Evolutionary conservation across 1,284 basidiomycete species (phyloP), one percentile per base, ranked within the genome.

Genomic region (Trametes hirsuta): DNA sequence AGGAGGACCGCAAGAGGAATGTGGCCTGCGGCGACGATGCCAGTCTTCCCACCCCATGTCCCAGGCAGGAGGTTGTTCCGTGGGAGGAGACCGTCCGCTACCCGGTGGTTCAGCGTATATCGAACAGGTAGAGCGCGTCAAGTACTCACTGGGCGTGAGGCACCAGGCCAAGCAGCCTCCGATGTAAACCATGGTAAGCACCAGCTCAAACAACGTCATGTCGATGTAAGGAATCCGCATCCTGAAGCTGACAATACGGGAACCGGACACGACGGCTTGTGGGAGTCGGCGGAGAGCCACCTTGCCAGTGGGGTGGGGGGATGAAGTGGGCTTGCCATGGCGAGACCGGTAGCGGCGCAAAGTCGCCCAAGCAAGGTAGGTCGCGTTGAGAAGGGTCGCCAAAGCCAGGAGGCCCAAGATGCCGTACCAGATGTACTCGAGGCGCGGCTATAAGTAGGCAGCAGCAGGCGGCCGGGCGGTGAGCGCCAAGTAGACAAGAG

Each of bases 1-100:
- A 80, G 69, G 21, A 71, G 75, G 25, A 78, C 72, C 41, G 78
- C 74, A 36, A 80, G 64, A 6, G 77, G 76, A 1, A 78, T 61
- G 59, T 80, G 78, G 6, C 67, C 68, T 0, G 72, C 72, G n/a
- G 74, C 74, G 21, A 77, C 69, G 64, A 73, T 73, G 8, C 69
- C 76, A 10, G 75, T 65, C 52, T 74, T 70, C 44, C 74, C 72
- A 4, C 69, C 61, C 59, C 66, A 74, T 15, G 55, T 60, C 1
- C 42, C 58, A 62, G 68, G 68, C 53, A 44, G 30, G 15, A 58
- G 40, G 15, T 60, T 57, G 12, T 11, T 34, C 2, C 55, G 21
- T 8, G 55, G 48, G 8, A 40, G n/a, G 35, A 50, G 9, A 18
- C 22, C 51, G 22, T 57, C 55, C 34, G n/a, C 55, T 57, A 15